phyloP scores from a whole-genome alignment of 2,329 filamentous ascomycete species.

The Ceratocystis colombiana region DNA sequence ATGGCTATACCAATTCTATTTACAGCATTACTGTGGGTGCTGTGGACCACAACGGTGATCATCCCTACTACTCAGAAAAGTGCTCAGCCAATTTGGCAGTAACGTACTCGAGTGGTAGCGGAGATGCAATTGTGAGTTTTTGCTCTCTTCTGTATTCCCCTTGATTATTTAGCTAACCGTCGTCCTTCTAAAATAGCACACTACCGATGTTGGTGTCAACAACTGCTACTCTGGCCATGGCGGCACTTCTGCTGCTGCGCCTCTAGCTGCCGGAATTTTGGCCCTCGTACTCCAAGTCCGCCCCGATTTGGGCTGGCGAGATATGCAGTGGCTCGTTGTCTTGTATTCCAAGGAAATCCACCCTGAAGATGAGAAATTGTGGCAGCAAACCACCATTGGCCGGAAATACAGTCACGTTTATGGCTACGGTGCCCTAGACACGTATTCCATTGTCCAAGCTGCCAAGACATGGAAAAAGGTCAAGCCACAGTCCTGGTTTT shows the following conservation, averaged over 20 bases:
- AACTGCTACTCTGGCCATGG: constrained; percentile 74
- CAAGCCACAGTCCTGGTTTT: constrained; percentile 92
- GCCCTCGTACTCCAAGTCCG: constrained; percentile 77
- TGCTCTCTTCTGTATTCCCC: no score
- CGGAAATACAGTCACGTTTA: constrained; percentile 89
- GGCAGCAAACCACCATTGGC: constrained; percentile 71
- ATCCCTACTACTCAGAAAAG: constrained; percentile 92
- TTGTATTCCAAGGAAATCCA: constrained; percentile 75
- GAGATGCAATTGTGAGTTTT: constrained; percentile 62
- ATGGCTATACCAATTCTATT: constrained; percentile 98
- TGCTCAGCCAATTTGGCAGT: constrained; percentile 94
- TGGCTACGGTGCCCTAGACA: constrained; percentile 92
- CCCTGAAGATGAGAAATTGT: constrained; percentile 54
- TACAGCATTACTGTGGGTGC: constrained; percentile 97
- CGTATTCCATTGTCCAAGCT: constrained; percentile 70
- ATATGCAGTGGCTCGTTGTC: constrained; percentile 84
- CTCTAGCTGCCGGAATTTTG: constrained; percentile 83
- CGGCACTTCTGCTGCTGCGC: constrained; percentile 89
- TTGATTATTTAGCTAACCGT: neutral
- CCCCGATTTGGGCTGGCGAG: constrained; percentile 83
- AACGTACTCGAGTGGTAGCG: constrained; percentile 85
- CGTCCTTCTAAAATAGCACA: constrained; percentile 49
- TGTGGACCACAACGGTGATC: constrained; percentile 73
- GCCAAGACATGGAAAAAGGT: constrained; percentile 79
- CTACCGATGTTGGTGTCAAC: constrained; percentile 82